Percentiles rank a stretch among this genome's conserved stretches.
Evolutionary conservation across 1,284 basidiomycete species (phyloP).

Genomic region (Afroboletus lepidellus): DNA sequence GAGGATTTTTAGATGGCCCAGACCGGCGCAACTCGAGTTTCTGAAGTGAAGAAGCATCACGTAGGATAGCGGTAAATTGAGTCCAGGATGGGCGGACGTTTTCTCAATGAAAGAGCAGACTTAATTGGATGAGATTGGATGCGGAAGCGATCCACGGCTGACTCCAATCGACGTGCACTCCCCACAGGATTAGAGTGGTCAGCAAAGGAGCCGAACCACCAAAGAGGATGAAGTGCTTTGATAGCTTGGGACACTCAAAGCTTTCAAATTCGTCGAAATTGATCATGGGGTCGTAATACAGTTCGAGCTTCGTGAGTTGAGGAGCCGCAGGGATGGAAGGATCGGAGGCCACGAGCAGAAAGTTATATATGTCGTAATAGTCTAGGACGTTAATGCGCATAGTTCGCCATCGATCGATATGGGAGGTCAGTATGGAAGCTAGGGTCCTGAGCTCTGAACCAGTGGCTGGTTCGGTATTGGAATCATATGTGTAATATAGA

Average conservation of each 20-base stretch:
- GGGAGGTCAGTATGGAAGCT: conserved; percentile 51
- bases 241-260: conserved; percentile 39
- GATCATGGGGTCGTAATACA: conserved; percentile 41
- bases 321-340: conserved; percentile 43
- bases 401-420: conserved; percentile 49
- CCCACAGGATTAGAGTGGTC: conserved; percentile 51
- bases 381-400: conserved; percentile 37
- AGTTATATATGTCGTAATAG: conserved; percentile 43
- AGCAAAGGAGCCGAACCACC: conserved; percentile 54
- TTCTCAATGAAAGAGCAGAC: conserved; percentile 54
- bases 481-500: too few relatives aligned
- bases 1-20: conserved; percentile 29
- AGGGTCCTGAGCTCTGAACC: conserved; percentile 27
- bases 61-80: conserved; percentile 40
- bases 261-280: conserved; percentile 38
- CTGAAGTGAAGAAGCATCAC: conserved; percentile 49
- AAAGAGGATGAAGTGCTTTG: conserved; percentile 47
- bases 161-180: conserved; percentile 64
- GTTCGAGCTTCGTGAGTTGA: conserved; percentile 46
- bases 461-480: too few relatives aligned
- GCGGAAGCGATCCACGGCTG: conserved; percentile 40
- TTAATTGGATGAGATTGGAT: conserved; percentile 43
- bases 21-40: conserved; percentile 49
- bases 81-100: conserved; percentile 56
- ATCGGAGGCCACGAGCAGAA: conserved; percentile 42